A percentile compares a stretch with the other conserved stretches of the same genome.
Evolutionary conservation across 805 yeast genomes (phyloP).

Genomic region (Barnettozyma pratensis): DNA sequence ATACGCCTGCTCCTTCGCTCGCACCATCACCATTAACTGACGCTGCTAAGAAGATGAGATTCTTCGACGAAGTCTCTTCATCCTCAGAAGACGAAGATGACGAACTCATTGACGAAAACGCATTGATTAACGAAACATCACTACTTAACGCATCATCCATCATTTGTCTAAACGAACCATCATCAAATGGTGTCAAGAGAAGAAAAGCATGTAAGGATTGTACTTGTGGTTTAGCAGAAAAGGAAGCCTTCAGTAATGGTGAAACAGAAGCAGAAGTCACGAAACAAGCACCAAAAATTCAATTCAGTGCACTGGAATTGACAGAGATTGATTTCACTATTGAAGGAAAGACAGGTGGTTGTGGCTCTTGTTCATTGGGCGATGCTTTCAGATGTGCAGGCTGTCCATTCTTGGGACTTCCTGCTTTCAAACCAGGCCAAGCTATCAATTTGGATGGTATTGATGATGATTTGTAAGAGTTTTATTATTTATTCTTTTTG

Average conservation of each 20-base stretch:
- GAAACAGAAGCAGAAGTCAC: slow-evolving; percentile 30
- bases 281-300: slow-evolving; percentile 34
- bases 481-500: neutral
- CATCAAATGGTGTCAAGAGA: slow-evolving; percentile 50
- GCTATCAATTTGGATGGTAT: slow-evolving; percentile 69
- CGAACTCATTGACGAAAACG: slow-evolving; percentile 34
- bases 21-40: slow-evolving; percentile 17
- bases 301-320: slow-evolving; percentile 62
- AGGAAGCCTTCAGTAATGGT: slow-evolving; percentile 57
- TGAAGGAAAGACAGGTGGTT: slow-evolving; percentile 96
- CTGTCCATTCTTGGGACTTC: slow-evolving; percentile 94
- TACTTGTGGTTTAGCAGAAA: slow-evolving; percentile 92
- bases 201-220: slow-evolving; percentile 97
- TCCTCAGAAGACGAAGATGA: slow-evolving; percentile 22
- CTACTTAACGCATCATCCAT: slow-evolving; percentile 34
- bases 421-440: slow-evolving; percentile 98
- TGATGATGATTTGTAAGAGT: slow-evolving; percentile 62
- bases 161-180: slow-evolving; percentile 39
- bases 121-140: slow-evolving; percentile 27
- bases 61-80: slow-evolving; percentile 11
- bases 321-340: slow-evolving; percentile 92
- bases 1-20: slow-evolving; percentile 15
- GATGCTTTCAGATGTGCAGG: slow-evolving; percentile 99
- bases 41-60: slow-evolving; percentile 19
- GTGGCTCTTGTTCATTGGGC: slow-evolving; percentile 95